Evolutionary conservation across 2,329 filamentous ascomycete genomes (phyloP).

Genomic region (Fonsecaea monophora): DNA sequence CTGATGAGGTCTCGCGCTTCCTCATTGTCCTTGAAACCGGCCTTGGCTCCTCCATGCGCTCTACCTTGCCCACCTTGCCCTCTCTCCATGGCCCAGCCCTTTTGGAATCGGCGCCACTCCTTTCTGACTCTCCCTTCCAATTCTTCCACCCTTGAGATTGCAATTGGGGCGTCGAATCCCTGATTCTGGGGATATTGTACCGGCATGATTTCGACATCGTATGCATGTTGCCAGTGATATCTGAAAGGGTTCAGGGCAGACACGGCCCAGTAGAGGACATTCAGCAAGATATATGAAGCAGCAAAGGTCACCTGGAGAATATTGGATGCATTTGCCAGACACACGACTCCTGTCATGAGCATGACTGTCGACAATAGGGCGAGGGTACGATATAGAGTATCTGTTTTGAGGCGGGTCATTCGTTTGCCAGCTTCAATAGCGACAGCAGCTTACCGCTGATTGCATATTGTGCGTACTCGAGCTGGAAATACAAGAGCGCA

Average conservation of each 20-base stretch:
- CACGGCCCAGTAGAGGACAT: constrained; percentile 65
- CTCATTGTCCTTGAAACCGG: constrained; percentile 25
- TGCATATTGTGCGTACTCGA: constrained; percentile 65
- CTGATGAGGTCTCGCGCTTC: constrained; percentile 48
- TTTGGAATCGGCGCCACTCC: constrained; percentile 29
- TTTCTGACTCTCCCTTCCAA: constrained; percentile 15
- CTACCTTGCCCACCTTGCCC: not conserved
- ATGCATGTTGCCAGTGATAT: constrained; percentile 34
- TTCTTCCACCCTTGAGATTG: not conserved
- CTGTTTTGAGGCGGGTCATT: constrained; percentile 25
- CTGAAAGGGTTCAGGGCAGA: constrained; percentile 44
- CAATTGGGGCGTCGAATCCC: not conserved
- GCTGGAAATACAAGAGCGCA: constrained; percentile 68
- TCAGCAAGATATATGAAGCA: constrained; percentile 64
- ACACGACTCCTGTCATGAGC: constrained; percentile 67
- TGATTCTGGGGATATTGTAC: constrained; percentile 14
- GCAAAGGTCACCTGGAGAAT: constrained; percentile 66
- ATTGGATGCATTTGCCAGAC: constrained; percentile 69
- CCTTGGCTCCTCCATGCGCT: constrained; percentile 12
- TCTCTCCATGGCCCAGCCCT: constrained; percentile 20
- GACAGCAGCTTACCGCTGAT: constrained; percentile 44
- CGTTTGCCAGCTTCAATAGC: constrained; percentile 41
- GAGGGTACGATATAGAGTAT: constrained; percentile 57
- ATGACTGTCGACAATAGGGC: constrained; percentile 66
- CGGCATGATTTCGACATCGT: constrained; percentile 20